Conservation (phyloP, 345 rosid species). For the Boechera stricta region DNA sequence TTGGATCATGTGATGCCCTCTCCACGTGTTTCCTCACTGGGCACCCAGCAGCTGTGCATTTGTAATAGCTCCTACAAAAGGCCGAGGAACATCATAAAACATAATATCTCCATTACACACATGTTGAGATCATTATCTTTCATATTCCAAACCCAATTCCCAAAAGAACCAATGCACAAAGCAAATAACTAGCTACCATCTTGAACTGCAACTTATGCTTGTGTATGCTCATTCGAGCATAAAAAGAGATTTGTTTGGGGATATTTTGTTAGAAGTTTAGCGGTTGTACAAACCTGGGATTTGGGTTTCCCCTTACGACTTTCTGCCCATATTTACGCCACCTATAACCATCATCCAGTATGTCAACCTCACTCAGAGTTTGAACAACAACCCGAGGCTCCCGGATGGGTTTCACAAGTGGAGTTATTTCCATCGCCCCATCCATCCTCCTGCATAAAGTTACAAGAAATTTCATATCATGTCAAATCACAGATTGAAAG, state of each 20-base stretch:
- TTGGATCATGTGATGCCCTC: slow-evolving; percentile 98
- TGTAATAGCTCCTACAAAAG: slow-evolving; percentile 90
- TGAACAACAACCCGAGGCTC: slow-evolving; percentile 99
- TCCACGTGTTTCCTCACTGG: slow-evolving; percentile 98
- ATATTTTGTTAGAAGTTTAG: neutral
- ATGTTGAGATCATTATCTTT: slow-evolving; percentile 16
- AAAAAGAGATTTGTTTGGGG: neutral
- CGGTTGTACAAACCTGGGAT: slow-evolving; percentile 72
- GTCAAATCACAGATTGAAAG: slow-evolving; percentile 20
- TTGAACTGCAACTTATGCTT: slow-evolving; percentile 20
- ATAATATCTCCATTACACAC: slow-evolving; percentile 5
- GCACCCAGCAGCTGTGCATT: slow-evolving; percentile 93
- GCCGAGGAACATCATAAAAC: slow-evolving; percentile 18
- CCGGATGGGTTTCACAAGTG: slow-evolving; percentile 92
- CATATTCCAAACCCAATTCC: slow-evolving; percentile 2
- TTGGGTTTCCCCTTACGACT: slow-evolving; percentile 97
- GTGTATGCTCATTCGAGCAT: neutral
- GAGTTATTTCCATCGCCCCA: slow-evolving; percentile 74
- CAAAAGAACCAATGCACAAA: slow-evolving; percentile 24
- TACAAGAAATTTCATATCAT: slow-evolving; percentile 32
- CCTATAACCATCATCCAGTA: slow-evolving; percentile 95
- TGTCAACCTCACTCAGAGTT: slow-evolving; percentile 95
- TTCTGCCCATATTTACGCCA: slow-evolving; percentile 99
- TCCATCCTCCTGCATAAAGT: slow-evolving; percentile 78
- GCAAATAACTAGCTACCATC: slow-evolving; percentile 13